Percentiles rank a stretch among this genome's conserved stretches.
Evolutionary conservation across 179 eudicot genomes (phyloP).

Genomic region (Spergularia azorica): DNA sequence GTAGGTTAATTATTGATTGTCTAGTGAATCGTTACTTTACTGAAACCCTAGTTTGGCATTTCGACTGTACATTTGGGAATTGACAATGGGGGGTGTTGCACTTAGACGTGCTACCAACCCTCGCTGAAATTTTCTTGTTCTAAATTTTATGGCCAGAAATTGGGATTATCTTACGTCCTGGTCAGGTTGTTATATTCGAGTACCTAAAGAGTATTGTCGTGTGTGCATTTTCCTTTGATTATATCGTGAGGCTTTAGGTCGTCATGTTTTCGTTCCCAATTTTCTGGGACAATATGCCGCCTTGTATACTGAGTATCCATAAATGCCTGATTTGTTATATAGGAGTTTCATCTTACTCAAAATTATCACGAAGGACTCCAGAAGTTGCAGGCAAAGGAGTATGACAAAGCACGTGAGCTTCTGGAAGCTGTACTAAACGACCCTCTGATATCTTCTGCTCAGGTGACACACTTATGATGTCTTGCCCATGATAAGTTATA

Average conservation of each 20-base stretch:
- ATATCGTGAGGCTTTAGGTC: not conserved
- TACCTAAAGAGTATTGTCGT: not conserved
- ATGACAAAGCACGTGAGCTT: constrained; percentile 79
- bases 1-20: not conserved
- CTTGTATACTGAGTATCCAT: not conserved
- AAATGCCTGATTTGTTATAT: constrained; percentile 20
- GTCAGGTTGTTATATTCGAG: not conserved
- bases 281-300: not conserved
- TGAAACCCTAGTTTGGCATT: constrained; percentile 32
- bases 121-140: not conserved
- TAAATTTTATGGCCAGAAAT: not conserved
- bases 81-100: not conserved
- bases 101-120: not conserved
- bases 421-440: constrained; percentile 83
- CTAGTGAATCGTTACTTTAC: not conserved
- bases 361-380: constrained; percentile 90
- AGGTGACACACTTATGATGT: constrained; percentile 45
- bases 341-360: constrained; percentile 97
- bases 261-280: not conserved
- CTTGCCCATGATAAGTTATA: not conserved
- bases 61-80: not conserved
- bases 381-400: constrained; percentile 80
- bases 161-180: not conserved
- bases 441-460: constrained; percentile 70
- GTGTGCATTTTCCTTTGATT: no score